Percentiles rank a stretch among this genome's conserved stretches.
These are phyloP conservation scores for Pholiota adiposa DNA, from an alignment of 1,284 basidiomycete genomes.

Conservation along the genomic window DNA sequence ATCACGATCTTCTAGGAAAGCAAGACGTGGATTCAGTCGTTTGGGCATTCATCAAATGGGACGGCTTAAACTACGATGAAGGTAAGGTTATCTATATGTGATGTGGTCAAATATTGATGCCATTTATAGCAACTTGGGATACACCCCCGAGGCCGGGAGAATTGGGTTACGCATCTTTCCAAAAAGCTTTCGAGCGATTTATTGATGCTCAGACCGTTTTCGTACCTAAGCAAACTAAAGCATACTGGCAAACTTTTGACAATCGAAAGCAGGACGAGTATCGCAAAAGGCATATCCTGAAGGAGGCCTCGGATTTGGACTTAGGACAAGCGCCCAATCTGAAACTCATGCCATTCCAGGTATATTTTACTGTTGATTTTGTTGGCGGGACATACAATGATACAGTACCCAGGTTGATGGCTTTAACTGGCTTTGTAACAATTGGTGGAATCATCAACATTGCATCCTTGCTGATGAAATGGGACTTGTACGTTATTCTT, in stretches of 20 bases:
- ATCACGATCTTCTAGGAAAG: slow-evolving; percentile 46
- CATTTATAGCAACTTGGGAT: slow-evolving; percentile 78
- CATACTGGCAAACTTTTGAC: slow-evolving; percentile 45
- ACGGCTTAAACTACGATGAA: slow-evolving; percentile 88
- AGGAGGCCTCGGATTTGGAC: slow-evolving; percentile 55
- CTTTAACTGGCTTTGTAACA: slow-evolving; percentile 90
- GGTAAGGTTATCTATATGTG: slow-evolving; percentile 46
- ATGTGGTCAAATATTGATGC: neutral
- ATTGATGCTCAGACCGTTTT: slow-evolving; percentile 65
- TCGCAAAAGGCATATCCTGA: slow-evolving; percentile 46
- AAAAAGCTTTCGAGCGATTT: slow-evolving; percentile 67
- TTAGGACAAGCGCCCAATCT: slow-evolving; percentile 66
- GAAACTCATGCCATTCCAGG: slow-evolving; percentile 87
- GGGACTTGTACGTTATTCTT: slow-evolving; percentile 71
- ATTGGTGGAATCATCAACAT: slow-evolving; percentile 87
- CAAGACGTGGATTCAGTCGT: slow-evolving; percentile 64
- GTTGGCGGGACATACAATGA: neutral
- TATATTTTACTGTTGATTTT: slow-evolving; percentile 26
- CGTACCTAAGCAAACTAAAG: slow-evolving; percentile 55
- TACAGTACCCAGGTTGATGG: slow-evolving; percentile 72
- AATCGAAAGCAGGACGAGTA: slow-evolving; percentile 53
- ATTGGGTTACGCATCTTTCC: slow-evolving; percentile 64
- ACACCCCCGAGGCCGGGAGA: slow-evolving; percentile 74
- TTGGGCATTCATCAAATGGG: slow-evolving; percentile 91
- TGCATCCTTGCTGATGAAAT: slow-evolving; percentile 99